A percentile compares a stretch with the other conserved stretches of the same genome.
phyloP scores from a whole-genome alignment of 257 asterid genomes.

The Primulina tabacum region DNA sequence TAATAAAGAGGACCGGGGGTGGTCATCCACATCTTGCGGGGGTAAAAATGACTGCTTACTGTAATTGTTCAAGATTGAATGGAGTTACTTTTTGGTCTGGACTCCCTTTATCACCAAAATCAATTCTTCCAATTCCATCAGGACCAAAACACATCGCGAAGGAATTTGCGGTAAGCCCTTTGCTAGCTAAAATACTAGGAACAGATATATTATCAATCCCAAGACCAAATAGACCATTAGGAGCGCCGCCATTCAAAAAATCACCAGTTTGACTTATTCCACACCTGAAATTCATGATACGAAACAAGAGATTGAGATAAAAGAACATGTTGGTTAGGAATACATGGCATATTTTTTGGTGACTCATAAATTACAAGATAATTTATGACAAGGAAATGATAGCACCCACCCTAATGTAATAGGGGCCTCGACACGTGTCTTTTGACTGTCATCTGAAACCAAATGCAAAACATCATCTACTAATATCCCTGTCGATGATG shows the following conservation, averaged over 20 bases:
- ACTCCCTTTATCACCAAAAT: constrained; percentile 87
- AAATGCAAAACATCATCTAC: constrained; percentile 81
- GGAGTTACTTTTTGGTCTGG: constrained; percentile 64
- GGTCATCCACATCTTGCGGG: neutral
- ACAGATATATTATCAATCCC: constrained; percentile 72
- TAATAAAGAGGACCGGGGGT: neutral
- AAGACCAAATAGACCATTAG: constrained; percentile 92
- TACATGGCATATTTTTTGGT: neutral
- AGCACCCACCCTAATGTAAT: constrained; percentile 77
- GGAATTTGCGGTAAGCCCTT: constrained; percentile 80
- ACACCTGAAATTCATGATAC: constrained; percentile 55
- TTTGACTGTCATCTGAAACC: constrained; percentile 47
- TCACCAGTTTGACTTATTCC: constrained; percentile 90
- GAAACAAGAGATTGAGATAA: neutral
- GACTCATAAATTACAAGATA: neutral
- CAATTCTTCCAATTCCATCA: constrained; percentile 83
- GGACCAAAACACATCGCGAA: constrained; percentile 96
- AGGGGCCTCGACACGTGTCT: constrained; percentile 49
- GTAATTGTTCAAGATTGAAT: constrained; percentile 51
- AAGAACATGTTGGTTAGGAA: neutral
- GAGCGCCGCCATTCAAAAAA: constrained; percentile 84
- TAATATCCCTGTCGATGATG: constrained; percentile 78
- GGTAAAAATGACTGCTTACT: constrained; percentile 44
- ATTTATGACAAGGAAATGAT: neutral
- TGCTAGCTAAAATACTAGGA: constrained; percentile 75